Evolutionary conservation across 257 asterid species (phyloP).

Genomic region (Mitragyna speciosa): DNA sequence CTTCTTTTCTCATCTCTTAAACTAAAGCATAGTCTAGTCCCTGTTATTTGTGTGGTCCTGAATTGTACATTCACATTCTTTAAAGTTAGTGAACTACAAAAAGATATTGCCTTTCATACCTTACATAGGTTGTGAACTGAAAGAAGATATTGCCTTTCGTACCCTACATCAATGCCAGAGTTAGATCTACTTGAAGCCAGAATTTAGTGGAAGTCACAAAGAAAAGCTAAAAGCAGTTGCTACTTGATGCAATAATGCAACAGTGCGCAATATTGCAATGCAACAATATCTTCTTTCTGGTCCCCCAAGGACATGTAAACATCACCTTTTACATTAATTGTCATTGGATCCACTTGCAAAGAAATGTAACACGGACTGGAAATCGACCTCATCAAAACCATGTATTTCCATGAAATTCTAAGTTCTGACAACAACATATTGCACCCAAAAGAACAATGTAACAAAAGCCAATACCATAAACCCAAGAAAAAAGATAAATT

Average conservation of each 20-base stretch:
- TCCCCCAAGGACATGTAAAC: neutral
- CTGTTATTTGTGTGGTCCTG: neutral
- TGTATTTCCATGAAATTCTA: neutral
- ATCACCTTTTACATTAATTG: neutral
- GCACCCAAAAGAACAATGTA: neutral
- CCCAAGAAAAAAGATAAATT: neutral
- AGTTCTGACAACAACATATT: neutral
- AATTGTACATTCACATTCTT: neutral
- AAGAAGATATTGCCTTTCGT: neutral
- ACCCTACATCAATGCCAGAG: neutral
- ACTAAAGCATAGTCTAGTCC: neutral
- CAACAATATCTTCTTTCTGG: neutral
- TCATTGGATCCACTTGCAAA: neutral
- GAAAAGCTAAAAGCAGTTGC: neutral
- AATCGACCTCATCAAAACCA: neutral
- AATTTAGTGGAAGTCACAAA: neutral
- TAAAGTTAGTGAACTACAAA: neutral
- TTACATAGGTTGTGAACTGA: neutral
- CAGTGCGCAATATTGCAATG: neutral
- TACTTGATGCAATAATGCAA: slow-evolving; percentile 6
- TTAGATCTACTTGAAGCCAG: neutral
- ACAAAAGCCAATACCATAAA: neutral
- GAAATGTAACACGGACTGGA: neutral
- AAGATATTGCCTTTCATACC: neutral
- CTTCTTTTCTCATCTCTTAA: no score